Evolutionary conservation across 345 rosid species (phyloP).

Genomic region (Hibiscus tridactylites): DNA sequence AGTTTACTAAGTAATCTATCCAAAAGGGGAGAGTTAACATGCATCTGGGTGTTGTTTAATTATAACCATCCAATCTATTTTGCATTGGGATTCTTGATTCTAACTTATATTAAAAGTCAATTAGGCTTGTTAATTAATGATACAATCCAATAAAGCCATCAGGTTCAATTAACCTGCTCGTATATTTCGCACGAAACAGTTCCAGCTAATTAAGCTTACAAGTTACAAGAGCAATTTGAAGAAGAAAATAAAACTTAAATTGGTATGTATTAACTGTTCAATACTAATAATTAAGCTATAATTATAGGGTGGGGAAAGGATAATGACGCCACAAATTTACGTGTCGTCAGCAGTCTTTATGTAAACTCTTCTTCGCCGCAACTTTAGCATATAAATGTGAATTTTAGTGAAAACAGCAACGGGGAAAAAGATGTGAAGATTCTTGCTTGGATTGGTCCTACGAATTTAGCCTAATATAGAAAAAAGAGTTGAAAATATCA

Average conservation of each 20-base stretch:
- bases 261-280: neutral
- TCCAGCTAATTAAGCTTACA: neutral
- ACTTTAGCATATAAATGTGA: neutral
- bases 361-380: neutral
- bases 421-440: constrained; percentile 31
- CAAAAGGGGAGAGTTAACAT: neutral
- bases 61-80: neutral
- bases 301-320: neutral
- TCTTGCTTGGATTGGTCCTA: neutral
- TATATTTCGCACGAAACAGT: too few species aligned
- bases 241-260: too few species aligned
- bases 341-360: neutral
- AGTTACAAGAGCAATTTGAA: too few species aligned
- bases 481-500: too few species aligned
- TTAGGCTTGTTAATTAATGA: neutral
- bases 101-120: neutral
- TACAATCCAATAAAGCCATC: neutral
- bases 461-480: too few species aligned
- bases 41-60: neutral
- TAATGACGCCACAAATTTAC: neutral
- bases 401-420: constrained; percentile 3
- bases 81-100: neutral
- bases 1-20: neutral
- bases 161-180: constrained; percentile 1
- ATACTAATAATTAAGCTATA: neutral